phyloP scores from a whole-genome alignment of 2,329 filamentous ascomycete species.

The Colletotrichum costaricense region DNA sequence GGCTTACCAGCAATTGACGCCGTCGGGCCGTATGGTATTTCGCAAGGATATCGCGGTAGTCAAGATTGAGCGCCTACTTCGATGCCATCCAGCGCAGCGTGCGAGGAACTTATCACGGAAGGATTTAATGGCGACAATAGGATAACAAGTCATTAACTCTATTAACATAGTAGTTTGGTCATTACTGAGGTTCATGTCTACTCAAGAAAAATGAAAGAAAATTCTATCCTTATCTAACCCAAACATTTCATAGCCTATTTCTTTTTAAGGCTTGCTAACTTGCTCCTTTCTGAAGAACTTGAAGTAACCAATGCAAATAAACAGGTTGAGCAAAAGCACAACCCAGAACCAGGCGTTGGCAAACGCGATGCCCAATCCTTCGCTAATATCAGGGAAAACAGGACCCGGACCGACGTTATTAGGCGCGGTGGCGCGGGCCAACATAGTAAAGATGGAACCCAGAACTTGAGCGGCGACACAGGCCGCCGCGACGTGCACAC shows the following conservation, averaged over 20 bases:
- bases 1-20: too few relatives aligned
- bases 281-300: conserved; percentile 69
- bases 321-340: conserved; percentile 65
- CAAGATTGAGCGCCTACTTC: background rate
- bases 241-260: conserved; percentile 23
- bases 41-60: too few relatives aligned
- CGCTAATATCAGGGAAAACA: conserved; percentile 71
- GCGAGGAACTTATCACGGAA: background rate
- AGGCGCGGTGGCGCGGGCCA: conserved; percentile 69
- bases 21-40: too few relatives aligned
- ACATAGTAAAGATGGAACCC: conserved; percentile 71
- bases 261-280: conserved; percentile 60
- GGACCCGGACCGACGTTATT: conserved; percentile 70
- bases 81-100: background rate
- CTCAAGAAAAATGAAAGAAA: conserved; percentile 4
- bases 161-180: conserved; percentile 32
- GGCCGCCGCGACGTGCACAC: conserved; percentile 73
- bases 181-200: conserved; percentile 33
- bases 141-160: conserved; percentile 26
- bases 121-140: background rate
- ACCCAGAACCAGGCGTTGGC: conserved; percentile 70
- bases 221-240: conserved; percentile 19
- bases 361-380: conserved; percentile 56
- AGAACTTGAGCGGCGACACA: conserved; percentile 71
- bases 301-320: conserved; percentile 68